Percentiles rank a stretch among this genome's conserved stretches.
These are phyloP conservation scores for Magnaporthales sp. DNA, from an alignment of 2,329 filamentous ascomycete species.

Conservation along the genomic window DNA sequence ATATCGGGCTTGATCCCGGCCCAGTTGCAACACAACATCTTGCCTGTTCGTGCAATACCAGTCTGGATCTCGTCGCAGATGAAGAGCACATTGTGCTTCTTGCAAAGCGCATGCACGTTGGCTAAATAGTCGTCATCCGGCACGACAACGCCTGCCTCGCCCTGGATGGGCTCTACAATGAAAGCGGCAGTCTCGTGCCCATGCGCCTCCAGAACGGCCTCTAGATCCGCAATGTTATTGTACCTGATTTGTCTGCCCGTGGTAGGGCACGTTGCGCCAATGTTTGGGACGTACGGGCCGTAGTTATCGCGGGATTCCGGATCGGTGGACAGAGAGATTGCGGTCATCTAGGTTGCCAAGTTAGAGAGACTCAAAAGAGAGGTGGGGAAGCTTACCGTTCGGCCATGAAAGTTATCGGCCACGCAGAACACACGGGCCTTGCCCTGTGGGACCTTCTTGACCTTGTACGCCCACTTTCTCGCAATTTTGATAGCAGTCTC, in stretches of 20 bases:
- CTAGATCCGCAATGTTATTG: constrained; percentile 75
- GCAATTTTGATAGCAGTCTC: constrained; percentile 96
- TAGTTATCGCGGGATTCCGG: constrained; percentile 96
- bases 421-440: constrained; percentile 80
- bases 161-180: constrained; percentile 93
- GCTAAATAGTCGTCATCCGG: constrained; percentile 82
- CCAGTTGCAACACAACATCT: constrained; percentile 92
- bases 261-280: constrained; percentile 67
- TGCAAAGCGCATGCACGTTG: constrained; percentile 76
- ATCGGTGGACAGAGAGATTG: constrained; percentile 91
- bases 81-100: constrained; percentile 88
- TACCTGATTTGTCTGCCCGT: constrained; percentile 75
- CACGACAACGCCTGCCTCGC: constrained; percentile 93
- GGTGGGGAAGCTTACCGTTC: constrained; percentile 57
- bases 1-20: constrained; percentile 91
- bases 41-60: constrained; percentile 88
- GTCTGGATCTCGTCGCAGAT: constrained; percentile 99
- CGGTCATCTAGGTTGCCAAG: constrained; percentile 58
- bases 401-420: constrained; percentile 90
- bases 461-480: constrained; percentile 96
- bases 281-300: constrained; percentile 85
- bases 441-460: constrained; percentile 78
- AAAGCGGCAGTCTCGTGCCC: constrained; percentile 85
- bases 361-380: background rate
- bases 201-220: constrained; percentile 68